Evolutionary conservation across 225 moss, liverwort and hornwort species (phyloP), one percentile per base, ranked within the genome.

Genomic region (Sphagnum tenellum): DNA sequence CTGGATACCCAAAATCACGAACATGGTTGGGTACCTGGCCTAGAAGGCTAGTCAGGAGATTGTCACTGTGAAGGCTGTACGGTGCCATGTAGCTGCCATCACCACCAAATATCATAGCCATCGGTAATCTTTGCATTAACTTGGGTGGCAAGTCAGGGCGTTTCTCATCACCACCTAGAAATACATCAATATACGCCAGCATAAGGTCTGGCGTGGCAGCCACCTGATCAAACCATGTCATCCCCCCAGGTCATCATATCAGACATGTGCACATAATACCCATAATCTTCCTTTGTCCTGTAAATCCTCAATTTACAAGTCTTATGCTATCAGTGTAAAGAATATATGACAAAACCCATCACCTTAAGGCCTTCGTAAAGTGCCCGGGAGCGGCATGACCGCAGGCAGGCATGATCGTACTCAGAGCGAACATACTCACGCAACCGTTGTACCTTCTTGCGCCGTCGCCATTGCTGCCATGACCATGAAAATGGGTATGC

Each of bases 401-500:
- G 88, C 71, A 98, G 85, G 73, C 96, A 98, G 14, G 96, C 92
- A 87, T 98, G 96, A 74, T 98, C 96, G 63, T 98, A 98, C 65
- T 98, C 93, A 8, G 93, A 93, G 61, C 93, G 93, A 3, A 98
- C 96, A 44, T 90, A 89, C 70, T 98, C 96, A 63, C 96, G 83
- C 72, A 98, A 72, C 50, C 85, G 90, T 65, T 98, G 96, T 47
- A 98, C 88, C 77, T 93, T 98, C 70, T 87, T 90, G 46, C 83
- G 81, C 64, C 87, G 88, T 62, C 96, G 90, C 96, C 96, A 98
- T 77, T 98, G 96, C 80, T 86, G 78, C 96, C 96, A 98, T 65
- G 92, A 90, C 92, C 92, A 98, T 44, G 90, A 88, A 71, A 92
- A 85, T 55, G 96, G 96, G 65, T 93, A 98, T 51, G 88, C 96